Percentiles rank a stretch among this genome's conserved stretches.
Conservation (phyloP, 495 filamentous ascomycete species). For the Viridothelium virens region DNA sequence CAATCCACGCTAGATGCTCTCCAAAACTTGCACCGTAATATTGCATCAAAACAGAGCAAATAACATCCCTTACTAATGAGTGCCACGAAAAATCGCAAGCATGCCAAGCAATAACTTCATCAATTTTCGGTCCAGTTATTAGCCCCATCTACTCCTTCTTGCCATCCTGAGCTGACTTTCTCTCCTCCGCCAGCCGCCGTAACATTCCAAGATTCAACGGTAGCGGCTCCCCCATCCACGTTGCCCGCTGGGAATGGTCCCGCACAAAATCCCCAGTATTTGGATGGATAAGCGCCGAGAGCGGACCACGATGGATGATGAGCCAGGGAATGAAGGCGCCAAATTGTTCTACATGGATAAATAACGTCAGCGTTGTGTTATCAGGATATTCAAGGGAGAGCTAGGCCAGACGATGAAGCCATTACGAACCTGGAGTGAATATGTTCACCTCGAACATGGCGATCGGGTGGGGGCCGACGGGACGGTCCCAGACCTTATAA, state of each 20-base stretch:
- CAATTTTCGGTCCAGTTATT: no score
- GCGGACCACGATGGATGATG: conserved; percentile 70
- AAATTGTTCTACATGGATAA: conserved; percentile 49
- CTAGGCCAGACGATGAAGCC: no score
- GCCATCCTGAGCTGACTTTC: conserved; percentile 9
- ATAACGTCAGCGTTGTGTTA: neutral
- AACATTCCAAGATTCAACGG: conserved; percentile 62
- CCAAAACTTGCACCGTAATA: no score
- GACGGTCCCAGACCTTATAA: conserved; percentile 67
- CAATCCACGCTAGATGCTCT: no score
- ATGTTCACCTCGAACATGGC: conserved; percentile 93
- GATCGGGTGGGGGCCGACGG: conserved; percentile 73
- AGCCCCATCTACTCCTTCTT: no score
- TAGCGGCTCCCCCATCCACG: conserved; percentile 68
- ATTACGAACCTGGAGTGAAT: conserved; percentile 55
- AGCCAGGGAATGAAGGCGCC: conserved; percentile 84
- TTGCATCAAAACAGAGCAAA: no score
- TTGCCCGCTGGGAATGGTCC: conserved; percentile 71
- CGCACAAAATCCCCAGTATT: conserved; percentile 60
- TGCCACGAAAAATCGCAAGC: no score
- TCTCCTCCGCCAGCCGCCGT: conserved; percentile 28
- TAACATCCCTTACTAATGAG: no score
- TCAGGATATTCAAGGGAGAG: no score
- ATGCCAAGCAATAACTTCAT: no score
- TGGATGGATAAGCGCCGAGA: conserved; percentile 74